Base-by-base conservation (phyloP, 768 basidiomycete species). In the Tremella yokohamensis region DNA sequence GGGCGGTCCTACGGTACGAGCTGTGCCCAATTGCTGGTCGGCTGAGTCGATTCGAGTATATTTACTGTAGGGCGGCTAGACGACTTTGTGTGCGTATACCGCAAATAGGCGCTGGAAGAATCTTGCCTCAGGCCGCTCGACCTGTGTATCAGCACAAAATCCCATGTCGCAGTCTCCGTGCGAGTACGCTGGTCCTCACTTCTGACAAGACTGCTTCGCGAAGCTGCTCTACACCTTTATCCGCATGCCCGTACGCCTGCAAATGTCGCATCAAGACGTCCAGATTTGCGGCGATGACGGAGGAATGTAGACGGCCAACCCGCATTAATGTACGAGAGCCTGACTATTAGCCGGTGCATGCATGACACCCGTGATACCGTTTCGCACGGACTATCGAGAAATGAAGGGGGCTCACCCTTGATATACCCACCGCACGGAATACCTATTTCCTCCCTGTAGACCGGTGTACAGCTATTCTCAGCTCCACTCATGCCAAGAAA, bases 21-120 rank as follows among this genome's bases (percentile, higher is more conserved):
- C n/a, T n/a, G n/a, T n/a, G n/a, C n/a, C n/a, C n/a, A n/a, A n/a
- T n/a, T n/a, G n/a, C n/a, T n/a, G n/a, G n/a, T n/a, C n/a, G 29
- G 29, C 29, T 11, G 29, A 34, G 11, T 34, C 29, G 29, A 34
- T 11, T 4, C 6, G 11, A 11, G 29, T 34, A 34, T 11, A 34
- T 6, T 11, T 34, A 6, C 6, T 6, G 29, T 6, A 6, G 4
- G 4, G 6, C 11, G 29, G 29, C 29, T 34, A 34, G 4, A 22
- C 24, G 8, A 49, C 24, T 34, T 63, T 58, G 24, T n/a, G 56
- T 0, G 70, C 74, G 54, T 68, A 72, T 4, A 73, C 65, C 11
- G 72, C 69, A 26, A 66, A 70, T 2, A 68, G 50, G 13, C 70
- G 52, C 39, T 76, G 74, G 25, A 58, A 63, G 48, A 61, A 69